Percentiles rank a stretch among this genome's conserved stretches.
phyloP scores from a whole-genome alignment of 2,329 filamentous ascomycete genomes.

The Exophiala aquamarina region DNA sequence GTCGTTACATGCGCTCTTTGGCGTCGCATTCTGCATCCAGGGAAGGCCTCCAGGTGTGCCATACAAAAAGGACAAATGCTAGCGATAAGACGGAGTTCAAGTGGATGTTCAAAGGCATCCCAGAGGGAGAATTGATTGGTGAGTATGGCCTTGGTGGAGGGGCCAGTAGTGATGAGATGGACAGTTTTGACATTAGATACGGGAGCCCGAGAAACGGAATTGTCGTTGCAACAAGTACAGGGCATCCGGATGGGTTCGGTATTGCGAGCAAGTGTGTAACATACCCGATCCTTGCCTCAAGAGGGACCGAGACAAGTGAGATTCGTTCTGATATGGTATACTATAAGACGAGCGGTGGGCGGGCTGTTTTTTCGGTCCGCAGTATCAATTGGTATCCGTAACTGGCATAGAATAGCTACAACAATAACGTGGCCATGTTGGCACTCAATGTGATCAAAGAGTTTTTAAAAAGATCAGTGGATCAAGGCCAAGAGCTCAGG shows the following conservation, averaged over 20 bases:
- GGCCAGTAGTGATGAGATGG: constrained; percentile 37
- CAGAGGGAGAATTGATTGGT: constrained; percentile 21
- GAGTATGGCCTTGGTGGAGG: constrained; percentile 33
- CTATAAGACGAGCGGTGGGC: constrained; percentile 25
- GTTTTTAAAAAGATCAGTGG: constrained; percentile 10
- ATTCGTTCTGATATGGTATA: constrained; percentile 28
- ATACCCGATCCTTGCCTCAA: constrained; percentile 26
- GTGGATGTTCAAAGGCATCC: constrained; percentile 25
- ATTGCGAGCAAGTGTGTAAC: constrained; percentile 8
- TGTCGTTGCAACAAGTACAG: constrained; percentile 28
- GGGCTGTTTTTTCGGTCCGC: constrained; percentile 28
- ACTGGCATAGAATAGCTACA: constrained; percentile 27
- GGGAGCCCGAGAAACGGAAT: constrained; percentile 33
- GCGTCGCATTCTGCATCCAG: constrained; percentile 32
- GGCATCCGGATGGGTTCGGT: constrained; percentile 22
- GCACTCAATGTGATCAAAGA: constrained; percentile 27
- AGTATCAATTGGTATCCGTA: constrained; percentile 31
- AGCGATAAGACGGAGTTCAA: constrained; percentile 14
- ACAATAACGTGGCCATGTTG: constrained; percentile 28
- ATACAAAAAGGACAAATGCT: constrained; percentile 26
- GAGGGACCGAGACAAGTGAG: constrained; percentile 21
- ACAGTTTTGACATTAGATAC: constrained; percentile 33
- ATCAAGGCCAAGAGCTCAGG: too few relatives aligned
- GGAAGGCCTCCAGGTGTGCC: constrained; percentile 32
- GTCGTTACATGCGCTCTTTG: constrained; percentile 32